Evolutionary conservation across 257 asterid genomes (phyloP).

Genomic region (Cinchona pubescens): DNA sequence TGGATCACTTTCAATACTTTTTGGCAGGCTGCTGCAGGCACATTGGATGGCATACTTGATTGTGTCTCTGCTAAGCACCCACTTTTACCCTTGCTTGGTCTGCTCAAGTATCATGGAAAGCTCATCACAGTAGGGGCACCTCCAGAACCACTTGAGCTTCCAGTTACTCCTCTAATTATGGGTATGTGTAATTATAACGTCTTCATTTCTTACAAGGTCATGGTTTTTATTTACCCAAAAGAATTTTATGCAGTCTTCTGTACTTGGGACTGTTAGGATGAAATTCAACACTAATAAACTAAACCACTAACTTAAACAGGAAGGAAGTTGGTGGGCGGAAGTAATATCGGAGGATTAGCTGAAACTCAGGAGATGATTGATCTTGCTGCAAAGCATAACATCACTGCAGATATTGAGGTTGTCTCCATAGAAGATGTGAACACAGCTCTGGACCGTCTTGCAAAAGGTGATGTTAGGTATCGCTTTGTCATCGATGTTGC

Average conservation of each 20-base stretch:
- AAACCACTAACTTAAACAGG: slow-evolving; percentile 35
- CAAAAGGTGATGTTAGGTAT: slow-evolving; percentile 40
- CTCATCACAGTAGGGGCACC: slow-evolving; percentile 39
- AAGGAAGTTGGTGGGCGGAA: slow-evolving; percentile 31
- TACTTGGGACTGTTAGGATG: too few relatives aligned
- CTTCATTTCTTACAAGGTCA: too few relatives aligned
- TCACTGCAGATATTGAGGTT: slow-evolving; percentile 37
- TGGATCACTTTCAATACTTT: too few relatives aligned
- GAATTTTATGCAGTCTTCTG: too few relatives aligned
- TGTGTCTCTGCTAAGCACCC: slow-evolving; percentile 40
- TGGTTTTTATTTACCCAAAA: too few relatives aligned
- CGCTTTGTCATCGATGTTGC: too few relatives aligned
- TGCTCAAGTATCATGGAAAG: slow-evolving; percentile 38
- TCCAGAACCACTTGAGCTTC: slow-evolving; percentile 43
- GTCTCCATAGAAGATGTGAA: slow-evolving; percentile 42
- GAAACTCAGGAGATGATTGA: slow-evolving; percentile 42
- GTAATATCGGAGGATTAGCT: slow-evolving; percentile 28
- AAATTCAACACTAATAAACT: too few relatives aligned
- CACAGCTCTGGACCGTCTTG: slow-evolving; percentile 45
- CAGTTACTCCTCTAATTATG: slow-evolving; percentile 25
- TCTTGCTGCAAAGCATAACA: slow-evolving; percentile 38
- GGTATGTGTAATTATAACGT: too few relatives aligned
- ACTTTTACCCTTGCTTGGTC: slow-evolving; percentile 28
- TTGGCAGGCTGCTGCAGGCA: slow-evolving; percentile 36
- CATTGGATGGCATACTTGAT: slow-evolving; percentile 48